Evolutionary conservation across 164 flowering plant species (phyloP).

Genomic region (Vitis rotundifolia): DNA sequence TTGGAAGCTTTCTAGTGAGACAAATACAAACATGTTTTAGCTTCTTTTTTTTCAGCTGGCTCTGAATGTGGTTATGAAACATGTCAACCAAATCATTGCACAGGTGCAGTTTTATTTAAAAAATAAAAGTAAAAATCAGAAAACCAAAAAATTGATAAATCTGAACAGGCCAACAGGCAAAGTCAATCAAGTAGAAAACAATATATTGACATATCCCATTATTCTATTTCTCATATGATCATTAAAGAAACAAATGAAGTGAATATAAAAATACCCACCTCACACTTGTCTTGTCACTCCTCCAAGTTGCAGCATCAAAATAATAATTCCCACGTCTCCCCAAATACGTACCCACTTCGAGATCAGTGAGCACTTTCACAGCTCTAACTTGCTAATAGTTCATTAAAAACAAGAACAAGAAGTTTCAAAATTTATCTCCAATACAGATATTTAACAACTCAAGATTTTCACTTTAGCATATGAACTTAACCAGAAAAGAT

Average conservation of each 20-base stretch:
- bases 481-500: neutral
- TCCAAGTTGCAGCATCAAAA: slow-evolving; percentile 72
- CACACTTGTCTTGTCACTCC: slow-evolving; percentile 52
- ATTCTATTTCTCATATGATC: neutral
- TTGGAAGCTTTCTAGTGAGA: too few relatives aligned
- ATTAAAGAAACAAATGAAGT: neutral
- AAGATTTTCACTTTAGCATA: neutral
- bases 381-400: slow-evolving; percentile 66
- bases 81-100: too few relatives aligned
- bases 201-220: too few relatives aligned
- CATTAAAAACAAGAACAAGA: neutral
- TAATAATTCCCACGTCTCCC: slow-evolving; percentile 83
- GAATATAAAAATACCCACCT: slow-evolving; percentile 37
- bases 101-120: too few relatives aligned
- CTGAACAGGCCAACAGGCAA: too few relatives aligned
- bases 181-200: too few relatives aligned
- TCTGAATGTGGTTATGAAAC: too few relatives aligned
- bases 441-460: neutral
- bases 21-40: too few relatives aligned
- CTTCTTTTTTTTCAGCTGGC: too few relatives aligned
- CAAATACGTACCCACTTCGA: slow-evolving; percentile 78
- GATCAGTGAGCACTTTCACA: slow-evolving; percentile 61
- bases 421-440: neutral
- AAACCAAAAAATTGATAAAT: too few relatives aligned
- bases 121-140: too few relatives aligned